Evolutionary conservation across 2,329 filamentous ascomycete species (phyloP), one percentile per base, ranked within the genome.

Genomic region (Diaporthe sp.): DNA sequence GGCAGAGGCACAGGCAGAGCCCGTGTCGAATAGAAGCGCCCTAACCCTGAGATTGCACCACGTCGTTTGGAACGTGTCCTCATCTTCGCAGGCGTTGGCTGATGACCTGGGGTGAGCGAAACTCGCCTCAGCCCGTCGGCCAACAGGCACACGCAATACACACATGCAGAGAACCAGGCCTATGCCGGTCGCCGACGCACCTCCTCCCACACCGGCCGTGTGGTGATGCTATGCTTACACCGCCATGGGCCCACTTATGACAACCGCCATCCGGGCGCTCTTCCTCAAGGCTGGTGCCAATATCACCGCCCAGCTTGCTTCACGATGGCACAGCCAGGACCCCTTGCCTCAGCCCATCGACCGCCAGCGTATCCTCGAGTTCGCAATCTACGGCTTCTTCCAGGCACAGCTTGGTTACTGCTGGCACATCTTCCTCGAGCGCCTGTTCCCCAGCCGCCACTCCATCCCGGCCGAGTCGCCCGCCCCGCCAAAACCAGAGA

Each of bases 341-440:
- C 74, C 71, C 17, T 35, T 71, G 2, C 65, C 75, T 5, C 70
- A 47, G 30, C 65, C 51, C 6, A 71, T 78, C 51, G 78, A 79
- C 66, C 74, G 73, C 51, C 78, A 77, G 70, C 78, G 78, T 19
- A 74, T 79, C 53, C 58, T 78, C 68, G 78, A 79, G 72, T 79
- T 79, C 37, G 77, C 78, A 59, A 55, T 77, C 55, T 79, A 77
- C 53, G 78, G 78, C 63, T 78, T 79, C 74, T 71, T 78, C 58
- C 77, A 78, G 71, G 78, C 78, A 58, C 73, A 76, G 70, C 70
- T 79, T 37, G 77, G 77, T 44, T 79, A 77, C 73, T 74, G 75
- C 71, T 79, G 77, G 76, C 78, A 79, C 69, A 73, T 77, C 53
- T 70, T 76, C 35, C 76, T 79, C 25, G 78, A 79, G 72, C 74